Conservation (phyloP, 2,329 filamentous ascomycete genomes). For the Onygenales sp. region DNA sequence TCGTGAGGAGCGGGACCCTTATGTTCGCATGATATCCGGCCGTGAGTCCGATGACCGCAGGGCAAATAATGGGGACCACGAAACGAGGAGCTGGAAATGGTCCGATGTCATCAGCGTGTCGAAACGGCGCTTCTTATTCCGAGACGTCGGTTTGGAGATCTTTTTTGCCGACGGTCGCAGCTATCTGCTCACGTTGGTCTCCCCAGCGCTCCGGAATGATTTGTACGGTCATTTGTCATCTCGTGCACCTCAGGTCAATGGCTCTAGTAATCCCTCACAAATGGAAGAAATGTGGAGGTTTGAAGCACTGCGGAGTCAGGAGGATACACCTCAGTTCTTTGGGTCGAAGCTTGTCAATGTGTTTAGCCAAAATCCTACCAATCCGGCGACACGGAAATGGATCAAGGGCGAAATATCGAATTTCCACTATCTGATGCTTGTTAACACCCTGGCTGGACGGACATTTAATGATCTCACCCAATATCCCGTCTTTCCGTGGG, state of each 20-base stretch:
- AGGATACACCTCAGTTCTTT: slow-evolving; percentile 56
- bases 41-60: slow-evolving; percentile 54
- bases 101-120: slow-evolving; percentile 89
- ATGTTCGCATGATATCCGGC: slow-evolving; percentile 85
- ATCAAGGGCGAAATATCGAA: slow-evolving; percentile 92
- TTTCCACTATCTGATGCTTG: slow-evolving; percentile 96
- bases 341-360: slow-evolving; percentile 87
- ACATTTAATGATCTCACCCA: slow-evolving; percentile 98
- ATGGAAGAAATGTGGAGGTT: slow-evolving; percentile 87
- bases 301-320: slow-evolving; percentile 65
- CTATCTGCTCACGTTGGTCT: slow-evolving; percentile 81
- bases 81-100: slow-evolving; percentile 88
- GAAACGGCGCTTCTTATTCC: slow-evolving; percentile 87
- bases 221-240: slow-evolving; percentile 65
- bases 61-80: slow-evolving; percentile 55
- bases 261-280: slow-evolving; percentile 58
- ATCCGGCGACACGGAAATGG: slow-evolving; percentile 82
- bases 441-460: slow-evolving; percentile 93
- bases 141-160: slow-evolving; percentile 91
- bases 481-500: slow-evolving; percentile 97
- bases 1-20: slow-evolving; percentile 83
- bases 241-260: slow-evolving; percentile 72
- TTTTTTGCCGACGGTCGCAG: slow-evolving; percentile 97
- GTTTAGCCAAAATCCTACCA: slow-evolving; percentile 73
- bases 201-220: slow-evolving; percentile 63